phyloP scores from a whole-genome alignment of 2,329 filamentous ascomycete species.

The Herpotrichia juniperi region DNA sequence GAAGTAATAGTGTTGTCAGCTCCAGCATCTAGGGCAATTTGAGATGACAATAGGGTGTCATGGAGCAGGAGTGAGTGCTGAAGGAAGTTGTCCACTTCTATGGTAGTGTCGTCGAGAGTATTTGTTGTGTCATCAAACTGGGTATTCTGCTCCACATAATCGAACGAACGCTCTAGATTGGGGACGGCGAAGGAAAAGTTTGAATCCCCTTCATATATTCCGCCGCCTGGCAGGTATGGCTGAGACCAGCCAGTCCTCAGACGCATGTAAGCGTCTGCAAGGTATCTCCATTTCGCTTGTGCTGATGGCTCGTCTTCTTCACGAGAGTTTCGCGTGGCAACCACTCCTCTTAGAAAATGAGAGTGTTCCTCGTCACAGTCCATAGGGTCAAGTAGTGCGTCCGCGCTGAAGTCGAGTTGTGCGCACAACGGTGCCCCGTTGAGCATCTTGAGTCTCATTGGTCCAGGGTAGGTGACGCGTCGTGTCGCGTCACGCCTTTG shows the following conservation, averaged over 20 bases:
- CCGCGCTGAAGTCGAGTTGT: constrained; percentile 61
- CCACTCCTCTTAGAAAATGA: constrained; percentile 41
- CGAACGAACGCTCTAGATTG: constrained; percentile 13
- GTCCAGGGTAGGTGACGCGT: neutral
- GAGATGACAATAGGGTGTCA: constrained; percentile 68
- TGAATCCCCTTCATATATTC: constrained; percentile 1
- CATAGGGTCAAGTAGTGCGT: constrained; percentile 58
- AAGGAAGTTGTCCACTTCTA: constrained; percentile 61
- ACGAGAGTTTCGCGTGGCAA: neutral
- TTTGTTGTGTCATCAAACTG: constrained; percentile 33
- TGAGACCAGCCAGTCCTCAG: constrained; percentile 41
- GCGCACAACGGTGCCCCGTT: constrained; percentile 66
- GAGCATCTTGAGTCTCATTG: constrained; percentile 56
- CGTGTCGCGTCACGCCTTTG: too few species aligned
- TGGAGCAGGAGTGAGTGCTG: constrained; percentile 78
- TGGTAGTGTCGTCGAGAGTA: constrained; percentile 18
- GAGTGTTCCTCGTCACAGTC: constrained; percentile 52
- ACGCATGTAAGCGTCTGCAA: constrained; percentile 17
- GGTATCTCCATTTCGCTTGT: constrained; percentile 36
- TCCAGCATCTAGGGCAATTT: constrained; percentile 41
- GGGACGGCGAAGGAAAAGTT: constrained; percentile 24
- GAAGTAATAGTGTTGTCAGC: constrained; percentile 39
- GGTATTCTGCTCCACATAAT: constrained; percentile 15
- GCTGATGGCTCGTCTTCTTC: constrained; percentile 5
- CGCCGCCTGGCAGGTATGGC: constrained; percentile 28